Evolutionary conservation across 805 yeast genomes (phyloP).

Genomic region (Priceomyces carsonii): DNA sequence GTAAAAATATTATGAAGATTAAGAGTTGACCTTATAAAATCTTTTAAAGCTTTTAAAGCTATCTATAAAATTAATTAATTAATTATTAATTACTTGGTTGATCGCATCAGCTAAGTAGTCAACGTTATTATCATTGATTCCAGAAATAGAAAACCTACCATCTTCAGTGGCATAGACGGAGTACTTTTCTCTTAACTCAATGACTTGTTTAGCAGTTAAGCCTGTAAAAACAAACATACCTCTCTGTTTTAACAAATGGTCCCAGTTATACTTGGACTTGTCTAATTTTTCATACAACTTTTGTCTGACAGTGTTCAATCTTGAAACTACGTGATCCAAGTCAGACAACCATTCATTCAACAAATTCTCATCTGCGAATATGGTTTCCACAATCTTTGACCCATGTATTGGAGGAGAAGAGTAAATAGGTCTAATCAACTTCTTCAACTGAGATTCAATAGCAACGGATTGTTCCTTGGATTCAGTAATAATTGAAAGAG

Average conservation of each 20-base stretch:
- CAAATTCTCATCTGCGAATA: conserved; percentile 61
- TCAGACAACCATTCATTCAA: conserved; percentile 78
- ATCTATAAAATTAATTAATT: too few species aligned
- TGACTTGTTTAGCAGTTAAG: conserved; percentile 67
- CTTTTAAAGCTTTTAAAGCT: too few species aligned
- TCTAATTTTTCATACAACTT: conserved; percentile 62
- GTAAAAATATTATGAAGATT: too few species aligned
- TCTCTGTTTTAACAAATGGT: conserved; percentile 81
- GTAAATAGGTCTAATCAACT: conserved; percentile 79
- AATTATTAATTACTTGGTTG: conserved; percentile 45
- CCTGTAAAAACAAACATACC: conserved; percentile 98
- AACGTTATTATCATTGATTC: conserved; percentile 79
- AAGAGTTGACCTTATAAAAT: too few species aligned
- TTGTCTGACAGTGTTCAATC: conserved; percentile 73
- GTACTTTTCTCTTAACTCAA: conserved; percentile 64
- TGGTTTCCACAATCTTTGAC: conserved; percentile 79
- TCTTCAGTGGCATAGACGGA: conserved; percentile 85
- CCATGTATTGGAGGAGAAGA: conserved; percentile 97
- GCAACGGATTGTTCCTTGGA: conserved; percentile 50
- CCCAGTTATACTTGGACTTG: conserved; percentile 74
- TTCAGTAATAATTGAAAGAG: conserved; percentile 65
- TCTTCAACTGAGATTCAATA: conserved; percentile 80
- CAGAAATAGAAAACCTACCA: conserved; percentile 91
- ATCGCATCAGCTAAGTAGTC: conserved; percentile 68
- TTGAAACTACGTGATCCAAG: conserved; percentile 73